A percentile compares a stretch with the other conserved stretches of the same genome.
Evolutionary conservation across 495 filamentous ascomycete species (phyloP).

Genomic region (Extremus antarcticus): DNA sequence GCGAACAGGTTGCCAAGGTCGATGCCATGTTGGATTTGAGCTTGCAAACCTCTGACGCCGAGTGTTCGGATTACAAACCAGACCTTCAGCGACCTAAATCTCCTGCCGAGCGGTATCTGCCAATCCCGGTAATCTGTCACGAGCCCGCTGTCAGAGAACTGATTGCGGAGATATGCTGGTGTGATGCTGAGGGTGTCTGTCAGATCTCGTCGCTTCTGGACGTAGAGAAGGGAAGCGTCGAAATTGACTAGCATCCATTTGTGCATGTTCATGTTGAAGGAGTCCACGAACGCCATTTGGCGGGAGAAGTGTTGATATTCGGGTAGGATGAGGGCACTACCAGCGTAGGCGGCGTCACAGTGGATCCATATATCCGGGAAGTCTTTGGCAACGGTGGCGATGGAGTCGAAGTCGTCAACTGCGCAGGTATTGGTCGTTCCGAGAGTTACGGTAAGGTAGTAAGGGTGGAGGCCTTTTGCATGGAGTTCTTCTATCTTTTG

Average conservation of each 20-base stretch:
- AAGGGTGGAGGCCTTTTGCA: conserved; percentile 62
- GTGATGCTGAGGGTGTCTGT: conserved; percentile 71
- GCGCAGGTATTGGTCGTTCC: conserved; percentile 86
- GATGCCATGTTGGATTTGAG: conserved; percentile 57
- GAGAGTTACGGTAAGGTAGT: conserved; percentile 74
- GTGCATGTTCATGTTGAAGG: conserved; percentile 93
- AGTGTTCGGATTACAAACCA: conserved; percentile 94
- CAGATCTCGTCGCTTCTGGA: conserved; percentile 62
- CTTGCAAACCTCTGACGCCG: conserved; percentile 66
- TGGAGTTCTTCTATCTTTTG: conserved; percentile 49
- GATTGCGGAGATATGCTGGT: conserved; percentile 71
- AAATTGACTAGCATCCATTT: conserved; percentile 97
- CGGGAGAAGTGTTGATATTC: conserved; percentile 64
- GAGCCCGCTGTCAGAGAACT: conserved; percentile 65
- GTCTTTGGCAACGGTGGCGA: conserved; percentile 53
- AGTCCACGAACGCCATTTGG: conserved; percentile 60
- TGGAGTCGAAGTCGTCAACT: conserved; percentile 65
- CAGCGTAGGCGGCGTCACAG: conserved; percentile 93
- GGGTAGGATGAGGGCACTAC: conserved; percentile 66
- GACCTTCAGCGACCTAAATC: conserved; percentile 88
- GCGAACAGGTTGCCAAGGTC: conserved; percentile 59
- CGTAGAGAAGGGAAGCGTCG: conserved; percentile 75
- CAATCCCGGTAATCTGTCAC: conserved; percentile 98
- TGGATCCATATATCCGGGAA: conserved; percentile 76
- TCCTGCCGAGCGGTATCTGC: conserved; percentile 88